phyloP scores from a whole-genome alignment of 139 green algal species.

The Nannochloris sp. region DNA sequence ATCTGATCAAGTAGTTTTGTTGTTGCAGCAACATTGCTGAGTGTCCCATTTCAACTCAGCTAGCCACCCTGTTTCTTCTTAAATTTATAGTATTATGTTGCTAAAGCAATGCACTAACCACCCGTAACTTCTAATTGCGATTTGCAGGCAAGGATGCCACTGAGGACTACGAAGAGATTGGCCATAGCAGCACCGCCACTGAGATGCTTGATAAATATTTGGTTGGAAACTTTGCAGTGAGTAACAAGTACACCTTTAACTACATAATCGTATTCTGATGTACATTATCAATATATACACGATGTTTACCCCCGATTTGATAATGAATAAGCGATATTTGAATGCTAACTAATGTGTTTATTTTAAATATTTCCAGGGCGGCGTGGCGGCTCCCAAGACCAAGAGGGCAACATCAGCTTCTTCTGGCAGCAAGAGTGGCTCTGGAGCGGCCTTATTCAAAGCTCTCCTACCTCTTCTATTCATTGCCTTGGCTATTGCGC shows the following conservation, averaged over 20 bases:
- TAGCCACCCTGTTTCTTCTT: too few species aligned
- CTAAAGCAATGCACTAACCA: too few species aligned
- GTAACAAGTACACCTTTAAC: background rate
- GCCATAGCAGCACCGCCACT: slow-evolving; percentile 71
- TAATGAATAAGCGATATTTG: background rate
- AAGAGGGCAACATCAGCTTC: background rate
- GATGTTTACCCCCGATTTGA: background rate
- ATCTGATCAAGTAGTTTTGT: too few species aligned
- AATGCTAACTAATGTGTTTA: background rate
- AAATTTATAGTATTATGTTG: too few species aligned
- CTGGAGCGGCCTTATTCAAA: slow-evolving; percentile 14
- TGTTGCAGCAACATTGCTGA: background rate
- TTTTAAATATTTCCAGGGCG: slow-evolving; percentile 12
- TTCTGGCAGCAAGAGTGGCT: slow-evolving; percentile 14
- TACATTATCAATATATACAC: background rate
- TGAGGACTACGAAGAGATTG: slow-evolving; percentile 88
- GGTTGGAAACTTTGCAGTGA: slow-evolving; percentile 64
- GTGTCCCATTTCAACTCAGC: too few species aligned
- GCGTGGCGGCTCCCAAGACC: background rate
- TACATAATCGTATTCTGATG: background rate
- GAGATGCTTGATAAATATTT: slow-evolving; percentile 71
- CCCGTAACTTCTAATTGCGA: background rate
- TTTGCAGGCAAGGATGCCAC: slow-evolving; percentile 73
- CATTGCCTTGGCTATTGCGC: slow-evolving; percentile 6
- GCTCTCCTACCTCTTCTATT: slow-evolving; percentile 32